Base-by-base conservation (phyloP, 2,329 filamentous ascomycete genomes). In the Furcasterigmium furcatum region DNA sequence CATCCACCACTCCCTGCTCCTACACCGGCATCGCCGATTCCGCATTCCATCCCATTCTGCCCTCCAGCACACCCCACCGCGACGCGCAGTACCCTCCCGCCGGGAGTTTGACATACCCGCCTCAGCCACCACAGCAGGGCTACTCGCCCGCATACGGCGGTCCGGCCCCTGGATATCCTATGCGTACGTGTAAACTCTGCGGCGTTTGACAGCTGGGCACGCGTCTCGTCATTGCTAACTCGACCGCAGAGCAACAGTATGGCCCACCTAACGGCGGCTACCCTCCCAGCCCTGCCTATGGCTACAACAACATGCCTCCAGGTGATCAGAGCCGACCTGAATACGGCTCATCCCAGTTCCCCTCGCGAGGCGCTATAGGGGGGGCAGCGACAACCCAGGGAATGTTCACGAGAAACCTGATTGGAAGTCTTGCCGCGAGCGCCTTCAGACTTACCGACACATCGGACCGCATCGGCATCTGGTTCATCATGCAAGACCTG, bases 401-500 rank as follows among this genome's bases (percentile, higher is more conserved):
- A 46, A 95, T 95, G 89, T 96, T 92, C 61, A 96, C 91, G 0
- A 77, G 92, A 43, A 99, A 97, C 59, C 78, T 99, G 9, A 97
- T 99, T 52, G 94, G 94, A 2, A 95, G 88, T 63, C 73, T 96
- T 43, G 85, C 89, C 6, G 91, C 91, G 25, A 96, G 91, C 58
- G 92, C 92, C 2, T 92, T 91, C 60, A 82, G 86, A 25, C 76
- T 97, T 44, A 84, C 81, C 3, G 91, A 97, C 55, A 80, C 84
- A 1, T 74, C 87, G 14, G 85, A 89, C 53, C 88, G 89, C 62
- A 82, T 88, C 42, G 92, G 92, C 2, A 91, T 96, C 52, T 99
- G 92, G 92, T 99, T 99, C 58, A 88, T 99, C 38, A 74, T 97
- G 44, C 92, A 96, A 64, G 94, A 99, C 68, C 74, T 99, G 36